Conservation (phyloP, 768 basidiomycete species). For the Agaricus blazei region DNA sequence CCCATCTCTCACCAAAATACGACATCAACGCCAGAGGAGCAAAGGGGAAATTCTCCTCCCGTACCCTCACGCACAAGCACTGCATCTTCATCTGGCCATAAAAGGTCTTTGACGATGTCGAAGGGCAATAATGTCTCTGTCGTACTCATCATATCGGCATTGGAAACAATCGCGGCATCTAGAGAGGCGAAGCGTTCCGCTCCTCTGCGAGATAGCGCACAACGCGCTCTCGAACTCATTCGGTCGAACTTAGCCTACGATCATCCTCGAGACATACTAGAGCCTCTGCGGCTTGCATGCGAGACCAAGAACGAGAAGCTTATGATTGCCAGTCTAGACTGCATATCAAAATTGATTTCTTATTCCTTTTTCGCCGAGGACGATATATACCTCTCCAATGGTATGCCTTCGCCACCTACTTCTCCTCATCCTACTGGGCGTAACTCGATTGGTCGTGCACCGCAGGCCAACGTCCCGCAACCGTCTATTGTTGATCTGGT, state of each 20-base stretch:
- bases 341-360: slow-evolving; percentile 95
- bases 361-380: slow-evolving; percentile 93
- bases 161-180: slow-evolving; percentile 82
- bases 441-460: slow-evolving; percentile 34
- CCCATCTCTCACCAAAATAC: neutral
- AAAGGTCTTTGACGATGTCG: slow-evolving; percentile 56
- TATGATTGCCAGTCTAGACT: slow-evolving; percentile 95
- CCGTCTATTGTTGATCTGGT: slow-evolving; percentile 89
- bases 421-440: slow-evolving; percentile 53
- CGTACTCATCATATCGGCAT: slow-evolving; percentile 76
- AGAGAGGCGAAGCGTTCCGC: slow-evolving; percentile 83
- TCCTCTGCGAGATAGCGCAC: slow-evolving; percentile 79
- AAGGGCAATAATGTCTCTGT: slow-evolving; percentile 72
- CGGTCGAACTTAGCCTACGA: slow-evolving; percentile 70
- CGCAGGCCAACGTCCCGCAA: slow-evolving; percentile 46
- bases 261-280: slow-evolving; percentile 83
- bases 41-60: slow-evolving; percentile 17
- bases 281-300: slow-evolving; percentile 93
- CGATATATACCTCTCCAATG: slow-evolving; percentile 28
- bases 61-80: slow-evolving; percentile 18
- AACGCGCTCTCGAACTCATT: slow-evolving; percentile 78
- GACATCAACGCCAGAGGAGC: slow-evolving; percentile 1
- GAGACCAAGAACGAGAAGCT: slow-evolving; percentile 92
- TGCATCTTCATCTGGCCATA: slow-evolving; percentile 29
- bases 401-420: slow-evolving; percentile 69